phyloP scores from a whole-genome alignment of 306 rosid genomes.

The Cicer arietinum region DNA sequence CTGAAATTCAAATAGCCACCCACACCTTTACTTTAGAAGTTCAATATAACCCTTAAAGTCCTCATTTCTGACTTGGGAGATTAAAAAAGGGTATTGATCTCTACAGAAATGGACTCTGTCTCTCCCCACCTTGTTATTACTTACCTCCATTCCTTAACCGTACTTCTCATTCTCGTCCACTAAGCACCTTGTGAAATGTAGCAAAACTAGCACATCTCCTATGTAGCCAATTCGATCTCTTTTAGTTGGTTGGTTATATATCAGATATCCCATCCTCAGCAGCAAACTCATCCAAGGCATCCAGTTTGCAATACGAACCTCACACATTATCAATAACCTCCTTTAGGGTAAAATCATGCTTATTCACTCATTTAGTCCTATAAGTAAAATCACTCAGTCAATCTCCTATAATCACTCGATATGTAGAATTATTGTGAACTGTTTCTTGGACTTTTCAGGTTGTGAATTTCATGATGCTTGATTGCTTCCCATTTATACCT shows the following conservation, averaged over 20 bases:
- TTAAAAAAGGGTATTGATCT: background rate
- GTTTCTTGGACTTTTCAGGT: background rate
- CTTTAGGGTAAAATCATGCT: background rate
- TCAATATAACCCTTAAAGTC: no score
- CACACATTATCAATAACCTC: no score
- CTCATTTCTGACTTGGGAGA: constrained; percentile 5
- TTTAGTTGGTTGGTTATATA: no score
- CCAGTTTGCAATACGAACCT: no score
- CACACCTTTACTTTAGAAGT: background rate
- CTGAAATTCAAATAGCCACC: background rate
- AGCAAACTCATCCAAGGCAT: no score
- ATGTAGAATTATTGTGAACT: background rate
- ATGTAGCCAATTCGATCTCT: no score
- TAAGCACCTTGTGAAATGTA: background rate
- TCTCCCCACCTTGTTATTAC: background rate
- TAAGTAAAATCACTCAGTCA: background rate
- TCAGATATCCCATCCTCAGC: no score
- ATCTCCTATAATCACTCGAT: background rate
- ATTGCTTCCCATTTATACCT: background rate
- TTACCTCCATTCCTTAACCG: background rate
- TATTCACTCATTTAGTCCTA: background rate
- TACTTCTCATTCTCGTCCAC: background rate
- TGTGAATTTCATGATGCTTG: background rate
- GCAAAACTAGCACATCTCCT: background rate
- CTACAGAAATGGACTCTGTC: background rate